These are phyloP conservation scores for Sugiyamaella chiloensis DNA, from an alignment of 805 yeast species.

Conservation along the genomic window DNA sequence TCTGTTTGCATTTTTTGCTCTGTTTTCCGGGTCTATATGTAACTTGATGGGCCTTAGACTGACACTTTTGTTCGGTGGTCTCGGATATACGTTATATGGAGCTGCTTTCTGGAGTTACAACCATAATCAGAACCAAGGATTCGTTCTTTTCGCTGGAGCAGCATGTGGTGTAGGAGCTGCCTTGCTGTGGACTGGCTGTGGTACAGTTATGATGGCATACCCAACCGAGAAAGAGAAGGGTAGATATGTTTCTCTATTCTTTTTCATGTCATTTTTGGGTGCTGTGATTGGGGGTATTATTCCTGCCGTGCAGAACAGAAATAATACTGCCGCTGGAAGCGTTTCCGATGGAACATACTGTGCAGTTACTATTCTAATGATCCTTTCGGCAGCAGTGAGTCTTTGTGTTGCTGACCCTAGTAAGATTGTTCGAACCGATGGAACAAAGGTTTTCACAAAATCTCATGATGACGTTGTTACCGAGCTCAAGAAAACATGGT, in stretches of 20 bases:
- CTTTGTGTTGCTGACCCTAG: slow-evolving; percentile 24
- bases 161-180: slow-evolving; percentile 52
- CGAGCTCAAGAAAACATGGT: slow-evolving; percentile 39
- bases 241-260: slow-evolving; percentile 47
- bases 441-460: slow-evolving; percentile 34
- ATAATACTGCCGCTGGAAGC: slow-evolving; percentile 26
- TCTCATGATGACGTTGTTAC: slow-evolving; percentile 41
- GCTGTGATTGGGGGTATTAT: slow-evolving; percentile 54
- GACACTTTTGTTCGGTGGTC: slow-evolving; percentile 45
- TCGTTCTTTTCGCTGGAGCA: slow-evolving; percentile 52
- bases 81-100: slow-evolving; percentile 49
- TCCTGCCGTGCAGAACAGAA: slow-evolving; percentile 50
- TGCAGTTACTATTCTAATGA: slow-evolving; percentile 51
- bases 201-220: slow-evolving; percentile 50
- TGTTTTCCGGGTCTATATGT: slow-evolving; percentile 31
- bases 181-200: slow-evolving; percentile 54
- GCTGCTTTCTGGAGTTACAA: slow-evolving; percentile 46
- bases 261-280: slow-evolving; percentile 56
- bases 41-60: slow-evolving; percentile 19
- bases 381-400: slow-evolving; percentile 43
- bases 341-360: slow-evolving; percentile 45
- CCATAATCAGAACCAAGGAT: slow-evolving; percentile 45
- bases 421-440: slow-evolving; percentile 45
- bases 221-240: slow-evolving; percentile 50
- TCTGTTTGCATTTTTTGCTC: slow-evolving; percentile 27